Percentiles rank a stretch among this genome's conserved stretches.
Evolutionary conservation across 2,329 filamentous ascomycete genomes (phyloP).

Genomic region (Fusarium coffeatum): DNA sequence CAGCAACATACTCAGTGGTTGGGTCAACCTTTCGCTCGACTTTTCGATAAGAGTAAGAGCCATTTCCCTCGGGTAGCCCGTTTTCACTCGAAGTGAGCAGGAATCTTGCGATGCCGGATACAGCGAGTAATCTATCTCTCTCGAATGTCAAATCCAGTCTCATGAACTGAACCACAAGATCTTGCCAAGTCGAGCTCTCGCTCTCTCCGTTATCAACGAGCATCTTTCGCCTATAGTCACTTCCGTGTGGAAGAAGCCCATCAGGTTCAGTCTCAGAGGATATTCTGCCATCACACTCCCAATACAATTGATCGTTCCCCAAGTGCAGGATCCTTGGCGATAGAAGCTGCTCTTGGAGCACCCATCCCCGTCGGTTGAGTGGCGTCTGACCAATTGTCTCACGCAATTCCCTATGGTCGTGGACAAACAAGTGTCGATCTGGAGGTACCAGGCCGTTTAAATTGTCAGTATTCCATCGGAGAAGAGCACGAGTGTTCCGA

Average conservation of each 20-base stretch:
- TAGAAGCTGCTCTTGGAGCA: slow-evolving; percentile 4
- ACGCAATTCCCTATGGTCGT: neutral
- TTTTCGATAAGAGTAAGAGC: too few relatives aligned
- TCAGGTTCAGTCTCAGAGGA: neutral
- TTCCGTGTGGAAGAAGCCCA: too few relatives aligned
- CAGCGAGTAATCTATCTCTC: neutral
- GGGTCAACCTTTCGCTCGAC: too few relatives aligned
- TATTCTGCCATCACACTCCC: neutral
- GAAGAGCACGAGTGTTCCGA: neutral
- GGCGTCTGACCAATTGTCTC: neutral
- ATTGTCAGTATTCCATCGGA: too few relatives aligned
- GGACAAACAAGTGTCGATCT: too few relatives aligned
- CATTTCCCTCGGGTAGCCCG: too few relatives aligned
- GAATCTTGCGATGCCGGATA: neutral
- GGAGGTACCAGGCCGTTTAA: too few relatives aligned
- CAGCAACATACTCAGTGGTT: too few relatives aligned
- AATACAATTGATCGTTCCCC: neutral
- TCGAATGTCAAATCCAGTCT: neutral
- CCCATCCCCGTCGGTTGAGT: slow-evolving; percentile 8
- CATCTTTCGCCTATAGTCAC: too few relatives aligned
- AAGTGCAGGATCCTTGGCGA: neutral
- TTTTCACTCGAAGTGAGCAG: too few relatives aligned
- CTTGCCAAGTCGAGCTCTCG: rapidly evolving
- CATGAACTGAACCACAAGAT: neutral
- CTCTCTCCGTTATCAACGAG: too few relatives aligned